phyloP scores from a whole-genome alignment of 371 early-diverging fungal species.

The Massospora cicadina region DNA sequence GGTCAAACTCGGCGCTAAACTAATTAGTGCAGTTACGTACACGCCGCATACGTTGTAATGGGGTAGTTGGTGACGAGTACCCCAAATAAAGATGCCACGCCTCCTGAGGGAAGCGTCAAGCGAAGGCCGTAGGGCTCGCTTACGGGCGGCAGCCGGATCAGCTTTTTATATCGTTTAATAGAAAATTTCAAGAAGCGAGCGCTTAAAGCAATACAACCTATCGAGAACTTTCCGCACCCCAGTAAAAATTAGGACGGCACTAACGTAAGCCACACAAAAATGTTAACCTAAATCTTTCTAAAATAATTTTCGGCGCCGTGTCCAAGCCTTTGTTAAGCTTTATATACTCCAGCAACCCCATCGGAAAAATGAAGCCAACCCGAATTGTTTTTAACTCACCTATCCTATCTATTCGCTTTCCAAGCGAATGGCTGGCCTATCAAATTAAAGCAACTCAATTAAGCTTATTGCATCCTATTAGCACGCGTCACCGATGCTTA shows the following conservation, averaged over 20 bases:
- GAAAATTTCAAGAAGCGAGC: background rate
- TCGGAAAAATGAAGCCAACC: no score
- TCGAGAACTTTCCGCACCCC: background rate
- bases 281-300: no score
- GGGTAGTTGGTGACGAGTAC: conserved; percentile 1
- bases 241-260: background rate
- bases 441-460: background rate
- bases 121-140: background rate
- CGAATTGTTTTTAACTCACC: no score
- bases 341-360: no score
- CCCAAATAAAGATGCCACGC: background rate
- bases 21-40: background rate
- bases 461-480: background rate
- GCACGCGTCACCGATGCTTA: background rate
- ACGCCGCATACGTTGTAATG: background rate
- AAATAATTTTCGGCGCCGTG: no score
- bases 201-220: background rate
- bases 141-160: background rate
- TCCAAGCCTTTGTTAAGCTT: no score
- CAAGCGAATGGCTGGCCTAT: background rate
- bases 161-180: background rate
- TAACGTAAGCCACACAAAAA: background rate
- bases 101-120: background rate
- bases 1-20: background rate
- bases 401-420: no score